Evolutionary conservation across 169 alveolate species (phyloP).

Genomic region (Plasmodium fragile): DNA sequence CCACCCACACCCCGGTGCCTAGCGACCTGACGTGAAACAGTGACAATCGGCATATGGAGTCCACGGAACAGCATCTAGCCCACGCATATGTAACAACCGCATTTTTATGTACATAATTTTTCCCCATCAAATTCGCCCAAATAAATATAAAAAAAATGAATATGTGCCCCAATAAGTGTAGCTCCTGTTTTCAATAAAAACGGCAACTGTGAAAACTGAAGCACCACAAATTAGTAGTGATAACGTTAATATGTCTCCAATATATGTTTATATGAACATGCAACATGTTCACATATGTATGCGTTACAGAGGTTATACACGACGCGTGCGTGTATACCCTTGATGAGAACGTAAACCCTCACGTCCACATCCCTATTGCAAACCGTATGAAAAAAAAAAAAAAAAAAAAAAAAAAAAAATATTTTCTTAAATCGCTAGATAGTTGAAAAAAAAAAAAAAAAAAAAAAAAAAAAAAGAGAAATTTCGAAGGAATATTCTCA

Average conservation of each 20-base stretch:
- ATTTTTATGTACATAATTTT: slow-evolving; percentile 1
- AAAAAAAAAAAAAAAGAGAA: not conserved
- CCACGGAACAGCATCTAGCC: not conserved
- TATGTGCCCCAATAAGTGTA: not conserved
- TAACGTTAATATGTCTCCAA: not conserved
- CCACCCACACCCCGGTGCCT: not conserved
- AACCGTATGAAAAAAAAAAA: not conserved
- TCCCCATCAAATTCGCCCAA: not conserved
- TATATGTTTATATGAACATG: not conserved
- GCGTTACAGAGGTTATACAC: not conserved
- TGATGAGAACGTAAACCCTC: not conserved
- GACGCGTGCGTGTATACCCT: not conserved
- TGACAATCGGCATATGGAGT: not conserved
- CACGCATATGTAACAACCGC: not conserved
- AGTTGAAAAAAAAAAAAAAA: not conserved
- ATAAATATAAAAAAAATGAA: not conserved
- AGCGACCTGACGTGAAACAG: not conserved
- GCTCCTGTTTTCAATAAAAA: not conserved
- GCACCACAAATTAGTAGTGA: not conserved
- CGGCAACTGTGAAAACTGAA: not conserved
- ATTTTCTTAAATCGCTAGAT: too few species aligned
- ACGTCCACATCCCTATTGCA: not conserved
- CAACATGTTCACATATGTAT: not conserved
- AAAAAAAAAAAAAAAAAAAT: not conserved
- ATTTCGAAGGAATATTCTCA: not conserved